Base-by-base conservation (phyloP, 495 filamentous ascomycete genomes). In the Aspergillus avenaceus region DNA sequence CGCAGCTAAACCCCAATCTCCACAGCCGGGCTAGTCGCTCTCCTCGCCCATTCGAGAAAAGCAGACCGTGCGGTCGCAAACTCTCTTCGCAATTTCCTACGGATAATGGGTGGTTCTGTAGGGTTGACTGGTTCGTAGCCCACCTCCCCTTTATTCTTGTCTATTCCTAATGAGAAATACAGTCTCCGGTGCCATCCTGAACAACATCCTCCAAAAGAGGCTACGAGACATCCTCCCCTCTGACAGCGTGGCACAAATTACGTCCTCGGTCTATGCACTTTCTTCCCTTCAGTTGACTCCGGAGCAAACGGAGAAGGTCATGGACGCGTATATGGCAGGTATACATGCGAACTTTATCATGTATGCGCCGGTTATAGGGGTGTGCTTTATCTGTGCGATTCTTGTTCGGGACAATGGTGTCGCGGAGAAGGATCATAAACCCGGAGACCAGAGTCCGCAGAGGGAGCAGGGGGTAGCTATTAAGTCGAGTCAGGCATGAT, bases 101-200 rank as follows among this genome's bases (percentile, higher is more conserved):
- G 52, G 4, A 26, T 18, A 16, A 43, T 55, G 18, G 52, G 52
- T 22, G 52, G 52, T 8, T 37, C 52, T 9, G 16, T 55, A 12
- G 52, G 52, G 1, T 8, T 49, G 13, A 49, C 37, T 14, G 42
- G 50, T 47, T 37, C 8, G 13, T 46, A n/a, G n/a, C 19, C 13
- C 19, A 12, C 5, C 2, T n/a, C 19, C 23, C 9, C 1, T 41
- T 31, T 18, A 16, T 16, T 3, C 12, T 18, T 16, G 9, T 14
- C 19, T 40, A 34, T n/a, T n/a, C n/a, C n/a, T n/a, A 13, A 11
- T 2, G 27, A 45, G 2, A 40, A 8, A 27, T 40, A 7, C 23
- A 53, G 51, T 48, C 8, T 54, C 51, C 12, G 51, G 51, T 8
- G 23, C 51, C 12, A 54, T 54, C 27, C 37, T 54, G 2, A 42